Conservation (phyloP, 129 eudicot genomes). For the Chrysanthemum seticuspe region DNA sequence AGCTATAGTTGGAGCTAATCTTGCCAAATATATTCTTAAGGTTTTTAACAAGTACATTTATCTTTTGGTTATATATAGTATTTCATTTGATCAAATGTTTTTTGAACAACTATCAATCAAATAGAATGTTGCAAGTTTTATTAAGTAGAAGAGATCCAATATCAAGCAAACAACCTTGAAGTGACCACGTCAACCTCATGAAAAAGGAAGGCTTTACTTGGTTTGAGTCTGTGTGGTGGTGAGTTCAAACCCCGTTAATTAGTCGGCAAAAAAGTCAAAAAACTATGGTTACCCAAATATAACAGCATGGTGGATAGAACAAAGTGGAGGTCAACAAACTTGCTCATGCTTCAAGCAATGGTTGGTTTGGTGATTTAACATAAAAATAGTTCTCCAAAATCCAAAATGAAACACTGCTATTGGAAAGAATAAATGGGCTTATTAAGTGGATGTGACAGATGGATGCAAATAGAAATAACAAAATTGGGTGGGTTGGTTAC, state of each 20-base stretch:
- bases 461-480: background rate
- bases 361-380: slow-evolving; percentile 29
- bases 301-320: background rate
- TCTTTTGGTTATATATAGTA: background rate
- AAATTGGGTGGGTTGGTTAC: too few relatives aligned
- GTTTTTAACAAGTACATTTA: too few relatives aligned
- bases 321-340: slow-evolving; percentile 30
- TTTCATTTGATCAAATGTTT: too few relatives aligned
- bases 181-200: too few relatives aligned
- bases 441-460: background rate
- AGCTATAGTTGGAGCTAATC: too few relatives aligned
- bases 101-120: background rate
- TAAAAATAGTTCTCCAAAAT: background rate
- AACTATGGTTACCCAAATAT: background rate
- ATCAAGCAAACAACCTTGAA: background rate
- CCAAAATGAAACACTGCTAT: background rate
- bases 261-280: too few relatives aligned
- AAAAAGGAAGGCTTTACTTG: too few relatives aligned
- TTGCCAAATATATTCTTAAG: background rate
- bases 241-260: too few relatives aligned
- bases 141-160: background rate
- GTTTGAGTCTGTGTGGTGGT: too few relatives aligned
- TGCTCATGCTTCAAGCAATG: slow-evolving; percentile 42
- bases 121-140: too few relatives aligned
- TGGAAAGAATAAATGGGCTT: background rate